Conservation (phyloP, 2,329 filamentous ascomycete species). For the Amylocarpus encephaloides region DNA sequence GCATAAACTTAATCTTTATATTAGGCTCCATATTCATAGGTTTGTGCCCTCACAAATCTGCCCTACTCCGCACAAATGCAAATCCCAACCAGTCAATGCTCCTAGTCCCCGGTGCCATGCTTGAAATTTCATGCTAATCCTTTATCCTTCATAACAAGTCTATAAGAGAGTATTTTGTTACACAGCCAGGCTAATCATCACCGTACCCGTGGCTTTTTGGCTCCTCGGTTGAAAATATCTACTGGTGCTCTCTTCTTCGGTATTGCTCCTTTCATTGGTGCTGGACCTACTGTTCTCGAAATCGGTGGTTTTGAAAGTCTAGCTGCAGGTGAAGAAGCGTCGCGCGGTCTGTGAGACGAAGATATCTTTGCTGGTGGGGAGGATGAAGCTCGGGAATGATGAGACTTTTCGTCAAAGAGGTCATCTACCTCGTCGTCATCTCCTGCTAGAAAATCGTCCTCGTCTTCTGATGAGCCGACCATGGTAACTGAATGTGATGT, state of each 20-base stretch:
- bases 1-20: too few relatives aligned
- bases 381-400: not conserved
- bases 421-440: constrained; percentile 18
- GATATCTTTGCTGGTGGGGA: not conserved
- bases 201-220: constrained; percentile 12
- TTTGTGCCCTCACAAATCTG: too few relatives aligned
- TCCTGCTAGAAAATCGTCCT: constrained; percentile 1
- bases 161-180: too few relatives aligned
- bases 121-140: too few relatives aligned
- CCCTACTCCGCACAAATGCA: too few relatives aligned
- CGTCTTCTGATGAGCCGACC: constrained; percentile 23
- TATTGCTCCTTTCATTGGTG: constrained; percentile 17
- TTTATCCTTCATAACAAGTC: too few relatives aligned
- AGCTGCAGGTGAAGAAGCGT: constrained; percentile 4
- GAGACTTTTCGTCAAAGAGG: constrained; percentile 20
- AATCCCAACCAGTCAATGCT: too few relatives aligned
- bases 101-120: too few relatives aligned
- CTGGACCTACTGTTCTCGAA: constrained; percentile 9
- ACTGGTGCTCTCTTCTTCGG: constrained; percentile 20
- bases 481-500: constrained; percentile 7
- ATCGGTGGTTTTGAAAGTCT: not conserved
- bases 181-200: too few relatives aligned
- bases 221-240: constrained; percentile 24
- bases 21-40: too few relatives aligned
- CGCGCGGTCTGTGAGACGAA: not conserved